Evolutionary conservation across 106 monocot genomes (phyloP), one percentile per base, ranked within the genome.

Genomic region (Ottelia alismoides): DNA sequence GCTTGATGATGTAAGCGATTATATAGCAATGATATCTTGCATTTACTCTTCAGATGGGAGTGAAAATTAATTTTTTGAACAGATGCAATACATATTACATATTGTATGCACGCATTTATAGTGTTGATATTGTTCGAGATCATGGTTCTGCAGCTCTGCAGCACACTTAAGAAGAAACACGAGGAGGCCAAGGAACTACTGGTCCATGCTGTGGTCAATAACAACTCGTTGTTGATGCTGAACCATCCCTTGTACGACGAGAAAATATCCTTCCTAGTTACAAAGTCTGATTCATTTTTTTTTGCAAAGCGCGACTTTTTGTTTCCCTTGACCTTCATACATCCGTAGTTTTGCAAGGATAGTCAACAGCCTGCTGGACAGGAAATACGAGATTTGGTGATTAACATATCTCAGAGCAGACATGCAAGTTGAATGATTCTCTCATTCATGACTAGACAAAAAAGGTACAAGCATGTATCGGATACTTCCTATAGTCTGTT

Each of bases 231-330:
- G 64, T 49, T 96, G 76, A 84, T 88, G 88, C 76, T 88, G 23
- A 82, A 89, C 57, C 71, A 82, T 74, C 81, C 84, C 28, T 66
- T 74, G 40, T 48, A 69, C 19, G 76, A 84, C n/a, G 88, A 88
- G 56, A 96, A 89, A 72, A 96, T 96, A 96, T 96, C 94, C 89
- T 96, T 78, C 44, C 46, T n/a, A n/a, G 11, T 28, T 45, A 28
- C n/a, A 22, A 10, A 35, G 1, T 25, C 30, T 23, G 14, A 7
- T n/a, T 29, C 11, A 3, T 29, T 64, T 19, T 51, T 40, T 29
- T 18, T 9, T 28, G 40, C 1, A 55, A 6, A 53, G 22, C 21
- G 4, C 54, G 54, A 7, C 55, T 71, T 51, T 49, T 25, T 52
- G 54, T 70, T 55, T 62, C 60, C 79, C 62, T 51, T 72, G 52